phyloP scores from a whole-genome alignment of 441 rosid species.

The Corymbia calophylla region DNA sequence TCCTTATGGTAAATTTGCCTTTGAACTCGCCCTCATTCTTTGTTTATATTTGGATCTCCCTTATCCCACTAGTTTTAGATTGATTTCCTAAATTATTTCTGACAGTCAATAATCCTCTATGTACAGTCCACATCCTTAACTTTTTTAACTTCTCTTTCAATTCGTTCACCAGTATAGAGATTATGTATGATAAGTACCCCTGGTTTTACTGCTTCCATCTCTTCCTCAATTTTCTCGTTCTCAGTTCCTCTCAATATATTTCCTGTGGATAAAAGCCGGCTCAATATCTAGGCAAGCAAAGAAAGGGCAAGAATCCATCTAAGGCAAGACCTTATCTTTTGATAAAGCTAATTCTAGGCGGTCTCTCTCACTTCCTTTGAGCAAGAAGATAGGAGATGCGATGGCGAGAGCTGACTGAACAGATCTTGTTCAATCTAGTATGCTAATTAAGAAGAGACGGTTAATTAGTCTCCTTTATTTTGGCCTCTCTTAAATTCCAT shows the following conservation, averaged over 20 bases:
- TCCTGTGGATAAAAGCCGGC: background rate
- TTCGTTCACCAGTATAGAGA: background rate
- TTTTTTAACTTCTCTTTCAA: background rate
- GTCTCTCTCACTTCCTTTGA: background rate
- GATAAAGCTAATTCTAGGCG: background rate
- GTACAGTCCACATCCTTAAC: background rate
- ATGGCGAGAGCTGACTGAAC: background rate
- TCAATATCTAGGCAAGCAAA: background rate
- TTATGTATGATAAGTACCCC: background rate
- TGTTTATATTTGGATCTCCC: background rate
- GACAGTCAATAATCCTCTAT: background rate
- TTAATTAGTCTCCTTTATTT: background rate
- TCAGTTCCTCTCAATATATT: background rate
- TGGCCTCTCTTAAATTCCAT: background rate
- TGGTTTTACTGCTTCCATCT: background rate
- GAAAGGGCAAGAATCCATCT: background rate
- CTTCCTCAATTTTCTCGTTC: background rate
- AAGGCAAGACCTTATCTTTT: background rate
- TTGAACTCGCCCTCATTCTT: background rate
- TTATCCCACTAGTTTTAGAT: background rate
- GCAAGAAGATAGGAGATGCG: background rate
- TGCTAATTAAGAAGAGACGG: background rate
- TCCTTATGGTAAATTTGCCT: background rate
- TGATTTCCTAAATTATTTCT: background rate
- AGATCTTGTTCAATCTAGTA: background rate